Evolutionary conservation across 2,329 filamentous ascomycete genomes (phyloP), one percentile per base, ranked within the genome.

Genomic region (Aspergillus aculeatus): DNA sequence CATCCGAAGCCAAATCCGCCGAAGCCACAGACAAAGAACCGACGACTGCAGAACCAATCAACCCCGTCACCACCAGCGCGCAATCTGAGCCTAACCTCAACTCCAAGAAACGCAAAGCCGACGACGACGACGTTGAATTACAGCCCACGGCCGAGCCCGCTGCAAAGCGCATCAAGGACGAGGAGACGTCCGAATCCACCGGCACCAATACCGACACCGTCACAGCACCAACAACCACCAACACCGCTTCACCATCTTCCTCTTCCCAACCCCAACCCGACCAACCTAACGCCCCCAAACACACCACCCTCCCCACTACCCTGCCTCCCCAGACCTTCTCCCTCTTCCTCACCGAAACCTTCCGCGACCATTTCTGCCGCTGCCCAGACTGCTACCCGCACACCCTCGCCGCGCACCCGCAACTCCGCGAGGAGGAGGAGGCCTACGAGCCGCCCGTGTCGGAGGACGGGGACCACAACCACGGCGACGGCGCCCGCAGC

Each of bases 391-490:
- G 93, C 79, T 96, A 91, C 76, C 86, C 87, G 1, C 79, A 85
- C 12, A 29, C 26, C 7, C 84, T 98, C 1, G 80, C 85, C 57
- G 78, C 81, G 0, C 87, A 96, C 72, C 86, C 87, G 0, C 90
- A 96, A 70, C 89, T 99, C 11, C 86, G 96, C 10, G 93, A 98
- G 70, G 92, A 96, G 75, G 95, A 99, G 80, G 92, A 96, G 35
- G 88, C 87, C 1, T 99, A 99, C 76, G 92, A 97, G 69, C 95
- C 94, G 0, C 92, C 94, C 1, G 80, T 97, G 5, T 96, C 92
- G 0, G 84, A 87, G 1, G 81, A 83, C 16, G 84, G 81, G 2
- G 85, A 83, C 2, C 78, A 74, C 16, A 75, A 73, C 16, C 75
- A 73, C 32, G 77, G 77, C 31, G 71, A 74, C 19, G 79, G 75